phyloP scores from a whole-genome alignment of 176 grass and related monocot genomes.

The Leersia perrieri region DNA sequence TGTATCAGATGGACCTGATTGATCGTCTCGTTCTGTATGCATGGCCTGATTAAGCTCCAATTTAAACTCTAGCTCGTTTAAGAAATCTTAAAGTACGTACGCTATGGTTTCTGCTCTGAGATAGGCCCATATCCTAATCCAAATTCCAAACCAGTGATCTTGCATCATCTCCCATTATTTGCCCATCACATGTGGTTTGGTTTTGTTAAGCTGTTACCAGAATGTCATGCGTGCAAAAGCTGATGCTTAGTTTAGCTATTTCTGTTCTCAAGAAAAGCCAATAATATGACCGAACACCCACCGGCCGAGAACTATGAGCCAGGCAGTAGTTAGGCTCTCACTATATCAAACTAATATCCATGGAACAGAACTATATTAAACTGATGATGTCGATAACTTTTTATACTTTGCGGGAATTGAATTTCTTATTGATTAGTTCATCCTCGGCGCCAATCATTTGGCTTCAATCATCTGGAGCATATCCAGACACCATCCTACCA shows the following conservation, averaged over 20 bases:
- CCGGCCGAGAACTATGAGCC: constrained; percentile 6
- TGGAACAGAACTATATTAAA: not conserved
- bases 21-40: not conserved
- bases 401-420: not conserved
- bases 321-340: constrained; percentile 4
- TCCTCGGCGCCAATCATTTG: constrained; percentile 14
- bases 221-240: not conserved
- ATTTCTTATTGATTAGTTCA: not conserved
- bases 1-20: not conserved
- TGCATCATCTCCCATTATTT: constrained; percentile 1
- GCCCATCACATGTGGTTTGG: not conserved
- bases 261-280: not conserved
- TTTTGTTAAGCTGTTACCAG: not conserved
- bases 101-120: not conserved
- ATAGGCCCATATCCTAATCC: not conserved
- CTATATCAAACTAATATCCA: not conserved
- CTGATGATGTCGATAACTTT: not conserved
- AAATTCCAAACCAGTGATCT: not conserved
- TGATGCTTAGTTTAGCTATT: not conserved
- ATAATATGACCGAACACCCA: constrained; percentile 10
- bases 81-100: not conserved
- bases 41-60: not conserved
- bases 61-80: not conserved
- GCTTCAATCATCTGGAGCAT: not conserved
- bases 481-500: not conserved